Evolutionary conservation across 2,329 filamentous ascomycete species (phyloP), one percentile per base, ranked within the genome.

Genomic region (Sordariomycetes sp.): DNA sequence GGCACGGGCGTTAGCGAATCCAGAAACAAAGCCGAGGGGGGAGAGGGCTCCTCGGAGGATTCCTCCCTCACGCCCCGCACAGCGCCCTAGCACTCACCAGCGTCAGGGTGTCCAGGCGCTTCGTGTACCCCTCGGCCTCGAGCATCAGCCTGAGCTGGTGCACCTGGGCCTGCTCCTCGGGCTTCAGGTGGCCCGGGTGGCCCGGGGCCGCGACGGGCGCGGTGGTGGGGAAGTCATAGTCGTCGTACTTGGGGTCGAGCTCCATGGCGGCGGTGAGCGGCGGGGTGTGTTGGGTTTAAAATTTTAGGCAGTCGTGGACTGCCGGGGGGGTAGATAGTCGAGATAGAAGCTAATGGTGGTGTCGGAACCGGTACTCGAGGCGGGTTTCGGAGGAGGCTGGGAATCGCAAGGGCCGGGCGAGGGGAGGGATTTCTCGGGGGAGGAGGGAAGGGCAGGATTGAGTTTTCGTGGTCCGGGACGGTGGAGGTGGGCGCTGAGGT

Each of bases 221-320:
- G 62, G 82, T 87, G 63, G 86, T 90, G 62, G 94, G 94, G 78
- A 83, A 97, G 74, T 97, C 92, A 75, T 94, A 97, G 78, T 95
- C 73, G 77, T 97, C 94, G 79, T 97, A 96, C 77, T 96, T 97
- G 71, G 89, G 81, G 74, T 96, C 86, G 67, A 90, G 70, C 71
- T 83, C 76, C 75, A 83, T 77, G 67, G 69, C 71, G 67, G 32
- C 48, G 35, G 54, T 20, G n/a, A 7, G 7, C 22, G n/a, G n/a
- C n/a, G n/a, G n/a, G n/a, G n/a, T n/a, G n/a, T n/a, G 11, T 20
- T n/a, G 46, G 20, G 22, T 48, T 32, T 20, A 55, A 51, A 32
- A 32, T 32, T 32, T 32, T 8, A 32, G 4, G 28, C 28, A 32
- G 8, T 4, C 28, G 28, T 32, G 28, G 28, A 8, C n/a, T n/a